phyloP scores from a whole-genome alignment of 257 asterid species.

The Solanum clarkiae region DNA sequence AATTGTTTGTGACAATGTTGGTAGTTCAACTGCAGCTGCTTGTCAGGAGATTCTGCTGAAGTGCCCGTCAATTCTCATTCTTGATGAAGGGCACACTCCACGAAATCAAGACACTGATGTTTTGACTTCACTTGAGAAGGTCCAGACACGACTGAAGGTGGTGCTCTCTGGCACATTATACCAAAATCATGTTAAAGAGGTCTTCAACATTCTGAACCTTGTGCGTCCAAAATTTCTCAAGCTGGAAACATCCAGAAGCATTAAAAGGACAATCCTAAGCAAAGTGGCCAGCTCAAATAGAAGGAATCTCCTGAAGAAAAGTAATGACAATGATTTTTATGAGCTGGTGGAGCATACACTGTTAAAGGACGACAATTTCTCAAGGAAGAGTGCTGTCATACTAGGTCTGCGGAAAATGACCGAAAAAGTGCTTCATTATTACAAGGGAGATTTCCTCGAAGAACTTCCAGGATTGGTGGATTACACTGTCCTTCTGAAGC shows the following conservation, averaged over 20 bases:
- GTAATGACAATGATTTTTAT: constrained; percentile 60
- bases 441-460: constrained; percentile 88
- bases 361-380: constrained; percentile 54
- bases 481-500: constrained; percentile 61
- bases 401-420: constrained; percentile 94
- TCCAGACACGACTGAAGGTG: constrained; percentile 74
- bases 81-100: constrained; percentile 98
- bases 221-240: constrained; percentile 89
- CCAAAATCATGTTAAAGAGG: constrained; percentile 93
- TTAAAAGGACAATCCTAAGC: constrained; percentile 78
- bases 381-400: constrained; percentile 63
- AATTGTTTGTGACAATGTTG: constrained; percentile 55
- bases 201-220: constrained; percentile 81
- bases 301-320: constrained; percentile 37
- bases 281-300: constrained; percentile 39
- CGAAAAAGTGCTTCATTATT: constrained; percentile 68
- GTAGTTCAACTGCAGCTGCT: constrained; percentile 29
- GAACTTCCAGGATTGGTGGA: constrained; percentile 95
- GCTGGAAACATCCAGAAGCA: constrained; percentile 48
- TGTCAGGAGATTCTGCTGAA: constrained; percentile 61
- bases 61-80: constrained; percentile 63
- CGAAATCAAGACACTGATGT: constrained; percentile 87
- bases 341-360: constrained; percentile 74
- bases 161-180: constrained; percentile 94
- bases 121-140: constrained; percentile 79